phyloP scores from a whole-genome alignment of 768 basidiomycete genomes.

The Tricholoma bakamatsutake region DNA sequence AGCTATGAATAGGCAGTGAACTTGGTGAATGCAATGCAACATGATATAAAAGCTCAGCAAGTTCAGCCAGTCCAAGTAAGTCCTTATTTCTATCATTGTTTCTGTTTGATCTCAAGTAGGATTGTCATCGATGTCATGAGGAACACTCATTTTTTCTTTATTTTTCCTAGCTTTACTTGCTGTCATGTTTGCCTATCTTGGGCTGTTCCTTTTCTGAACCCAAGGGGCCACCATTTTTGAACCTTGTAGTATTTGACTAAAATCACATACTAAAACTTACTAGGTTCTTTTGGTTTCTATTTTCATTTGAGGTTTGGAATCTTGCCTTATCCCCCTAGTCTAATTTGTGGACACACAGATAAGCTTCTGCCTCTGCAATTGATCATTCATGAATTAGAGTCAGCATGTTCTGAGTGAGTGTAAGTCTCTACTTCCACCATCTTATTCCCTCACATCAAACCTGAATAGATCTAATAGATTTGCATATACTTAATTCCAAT shows the following conservation, averaged over 20 bases:
- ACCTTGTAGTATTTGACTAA: neutral
- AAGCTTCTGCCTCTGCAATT: neutral
- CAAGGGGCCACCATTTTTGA: neutral
- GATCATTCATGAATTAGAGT: neutral
- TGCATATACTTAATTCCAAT: neutral
- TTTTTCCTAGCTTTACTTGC: no score
- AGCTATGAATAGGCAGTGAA: neutral
- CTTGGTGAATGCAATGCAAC: neutral
- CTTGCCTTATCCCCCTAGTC: neutral
- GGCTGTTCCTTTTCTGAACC: neutral
- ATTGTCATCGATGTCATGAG: neutral
- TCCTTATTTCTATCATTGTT: neutral
- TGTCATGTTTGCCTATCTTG: no score
- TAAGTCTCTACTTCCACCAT: neutral
- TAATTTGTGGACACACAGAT: neutral
- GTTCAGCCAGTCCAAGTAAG: neutral
- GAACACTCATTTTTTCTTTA: no score
- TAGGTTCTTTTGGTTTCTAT: neutral
- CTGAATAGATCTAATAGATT: neutral
- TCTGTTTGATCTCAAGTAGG: neutral
- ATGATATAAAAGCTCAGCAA: neutral
- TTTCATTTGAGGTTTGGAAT: neutral
- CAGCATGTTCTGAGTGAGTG: neutral
- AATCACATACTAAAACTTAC: neutral
- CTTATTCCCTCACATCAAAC: neutral